Percentiles rank a stretch among this genome's conserved stretches.
phyloP scores from a whole-genome alignment of 352 stramenopile species.

The Phytophthora pluvialis region DNA sequence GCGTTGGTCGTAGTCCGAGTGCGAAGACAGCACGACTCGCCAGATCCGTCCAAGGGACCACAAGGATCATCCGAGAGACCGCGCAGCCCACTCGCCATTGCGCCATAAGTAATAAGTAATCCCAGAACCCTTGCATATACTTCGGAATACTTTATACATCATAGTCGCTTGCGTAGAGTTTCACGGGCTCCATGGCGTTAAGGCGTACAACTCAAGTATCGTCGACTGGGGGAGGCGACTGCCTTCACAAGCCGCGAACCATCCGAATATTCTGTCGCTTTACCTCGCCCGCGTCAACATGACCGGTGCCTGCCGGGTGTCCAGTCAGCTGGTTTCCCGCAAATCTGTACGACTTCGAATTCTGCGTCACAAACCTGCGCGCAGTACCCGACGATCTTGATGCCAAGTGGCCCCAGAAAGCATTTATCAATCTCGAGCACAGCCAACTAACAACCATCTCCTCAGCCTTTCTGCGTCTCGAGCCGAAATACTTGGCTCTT shows the following conservation, averaged over 20 bases:
- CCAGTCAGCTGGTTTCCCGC: conserved; percentile 39
- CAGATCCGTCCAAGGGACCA: conserved; percentile 35
- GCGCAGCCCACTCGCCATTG: conserved; percentile 34
- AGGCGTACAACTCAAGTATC: conserved; percentile 16
- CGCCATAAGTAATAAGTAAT: conserved; percentile 11
- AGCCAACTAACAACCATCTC: conserved; percentile 19
- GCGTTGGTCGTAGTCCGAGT: conserved; percentile 26
- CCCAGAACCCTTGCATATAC: conserved; percentile 9
- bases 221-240: conserved; percentile 4
- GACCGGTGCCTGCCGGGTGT: conserved; percentile 20
- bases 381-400: conserved; percentile 41
- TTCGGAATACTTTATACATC: too few species aligned
- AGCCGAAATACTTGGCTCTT: conserved; percentile 25
- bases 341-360: conserved; percentile 42
- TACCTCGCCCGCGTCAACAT: conserved; percentile 3
- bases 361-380: conserved; percentile 46
- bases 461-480: conserved; percentile 16
- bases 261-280: conserved; percentile 1
- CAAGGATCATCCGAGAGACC: conserved; percentile 24
- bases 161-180: conserved; percentile 23
- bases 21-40: conserved; percentile 28
- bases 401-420: conserved; percentile 33
- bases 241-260: conserved; percentile 2
- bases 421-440: conserved; percentile 31
- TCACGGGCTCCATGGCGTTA: background rate